Evolutionary conservation across 768 basidiomycete genomes (phyloP).

Genomic region (Mrakia gelida): DNA sequence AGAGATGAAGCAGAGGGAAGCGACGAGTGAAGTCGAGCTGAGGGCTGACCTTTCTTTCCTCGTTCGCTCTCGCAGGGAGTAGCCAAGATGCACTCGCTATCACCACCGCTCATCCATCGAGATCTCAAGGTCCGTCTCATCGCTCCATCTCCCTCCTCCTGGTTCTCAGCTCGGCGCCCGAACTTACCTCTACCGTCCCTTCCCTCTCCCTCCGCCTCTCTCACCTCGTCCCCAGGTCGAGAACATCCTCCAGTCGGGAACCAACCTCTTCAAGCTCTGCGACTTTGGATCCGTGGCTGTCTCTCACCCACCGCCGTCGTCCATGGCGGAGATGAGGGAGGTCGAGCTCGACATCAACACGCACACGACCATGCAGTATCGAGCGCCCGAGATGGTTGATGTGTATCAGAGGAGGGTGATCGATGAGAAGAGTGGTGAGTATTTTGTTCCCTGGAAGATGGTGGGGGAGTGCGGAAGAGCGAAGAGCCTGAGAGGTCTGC

Average conservation of each 20-base stretch:
- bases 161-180: neutral
- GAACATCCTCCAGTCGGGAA: slow-evolving; percentile 86
- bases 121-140: slow-evolving; percentile 64
- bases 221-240: slow-evolving; percentile 84
- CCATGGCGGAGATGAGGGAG: slow-evolving; percentile 74
- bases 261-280: slow-evolving; percentile 86
- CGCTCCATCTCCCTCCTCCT: neutral
- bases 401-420: slow-evolving; percentile 73
- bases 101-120: slow-evolving; percentile 85
- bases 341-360: slow-evolving; percentile 87
- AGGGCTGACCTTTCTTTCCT: too few species aligned
- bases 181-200: neutral
- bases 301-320: slow-evolving; percentile 66
- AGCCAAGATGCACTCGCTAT: slow-evolving; percentile 90
- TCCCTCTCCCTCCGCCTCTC: slow-evolving; percentile 77
- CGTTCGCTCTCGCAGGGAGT: slow-evolving; percentile 54
- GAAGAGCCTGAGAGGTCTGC: neutral
- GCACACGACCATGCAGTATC: slow-evolving; percentile 93
- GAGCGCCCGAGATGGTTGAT: slow-evolving; percentile 99
- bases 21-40: neutral
- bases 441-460: neutral
- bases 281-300: slow-evolving; percentile 93
- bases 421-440: slow-evolving; percentile 70
- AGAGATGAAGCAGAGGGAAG: neutral
- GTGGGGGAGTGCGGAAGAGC: neutral